Evolutionary conservation across 2,329 filamentous ascomycete species (phyloP), one percentile per base, ranked within the genome.

Genomic region (Furcasterigmium furcatum): DNA sequence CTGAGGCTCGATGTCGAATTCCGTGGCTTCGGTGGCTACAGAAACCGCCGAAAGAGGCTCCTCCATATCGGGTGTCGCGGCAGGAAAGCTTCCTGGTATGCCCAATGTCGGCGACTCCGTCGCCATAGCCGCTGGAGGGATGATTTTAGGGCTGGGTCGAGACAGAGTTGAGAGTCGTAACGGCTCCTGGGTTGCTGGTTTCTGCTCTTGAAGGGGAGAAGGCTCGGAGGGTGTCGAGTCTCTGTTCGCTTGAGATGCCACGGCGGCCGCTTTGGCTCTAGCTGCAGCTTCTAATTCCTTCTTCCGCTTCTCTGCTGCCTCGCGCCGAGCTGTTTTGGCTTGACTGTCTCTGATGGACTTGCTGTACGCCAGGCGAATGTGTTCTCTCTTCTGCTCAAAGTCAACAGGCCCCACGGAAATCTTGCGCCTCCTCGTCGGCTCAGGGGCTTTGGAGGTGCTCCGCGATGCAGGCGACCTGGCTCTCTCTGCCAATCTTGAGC

Each of bases 301-400:
- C 56, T 65, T 76, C 50, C 73, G 70, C 52, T 73, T 77, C 50
- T 81, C 76, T 19, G 74, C 76, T 27, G 77, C 77, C 43, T 69
- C 68, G 60, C 74, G 68, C 58, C 74, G 73, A 43, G 72, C 74
- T 46, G 77, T 75, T n/a, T 71, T 65, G 47, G 78, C 83, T 58
- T 88, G 84, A 55, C 72, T 86, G 58, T 89, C 86, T 51, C 85
- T 80, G 40, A 94, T 83, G n/a, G 87, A 89, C 60, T 87, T 88
- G 55, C 83, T 91, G 63, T 95, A 92, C 13, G 89, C 90, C 46
- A 90, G 81, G 55, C 91, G 86, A 56, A 95, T 95, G 49, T 84
- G 83, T 59, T 90, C 85, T 55, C 91, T 79, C 42, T 89, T 80
- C 54, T 88, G 87, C 48, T 87, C 89, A 61, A 95, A 94, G 64